Evolutionary conservation across 495 filamentous ascomycete species (phyloP).

Genomic region (Letharia columbiana): DNA sequence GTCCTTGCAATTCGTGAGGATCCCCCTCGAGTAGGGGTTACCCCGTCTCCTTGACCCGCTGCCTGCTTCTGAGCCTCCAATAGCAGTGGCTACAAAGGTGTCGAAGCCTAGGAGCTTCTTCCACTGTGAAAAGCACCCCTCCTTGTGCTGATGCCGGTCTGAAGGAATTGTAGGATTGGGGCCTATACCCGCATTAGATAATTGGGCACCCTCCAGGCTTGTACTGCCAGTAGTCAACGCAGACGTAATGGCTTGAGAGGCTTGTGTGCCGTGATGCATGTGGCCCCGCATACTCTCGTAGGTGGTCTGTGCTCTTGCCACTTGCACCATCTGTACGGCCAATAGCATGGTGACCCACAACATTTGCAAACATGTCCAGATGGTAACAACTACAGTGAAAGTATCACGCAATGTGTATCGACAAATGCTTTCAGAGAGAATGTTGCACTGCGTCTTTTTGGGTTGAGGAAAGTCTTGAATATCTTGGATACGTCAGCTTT

Average conservation of each 20-base stretch:
- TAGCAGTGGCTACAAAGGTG: conserved; percentile 77
- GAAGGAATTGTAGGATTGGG: conserved; percentile 38
- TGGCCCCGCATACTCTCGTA: conserved; percentile 88
- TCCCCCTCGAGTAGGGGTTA: conserved; percentile 79
- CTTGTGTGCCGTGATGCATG: conserved; percentile 42
- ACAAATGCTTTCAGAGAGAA: conserved; percentile 69
- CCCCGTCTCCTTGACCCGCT: conserved; percentile 40
- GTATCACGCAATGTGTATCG: conserved; percentile 65
- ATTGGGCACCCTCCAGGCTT: conserved; percentile 58
- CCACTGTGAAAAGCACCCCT: conserved; percentile 68
- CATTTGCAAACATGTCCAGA: conserved; percentile 76
- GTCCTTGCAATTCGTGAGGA: conserved; percentile 82
- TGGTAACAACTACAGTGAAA: conserved; percentile 66
- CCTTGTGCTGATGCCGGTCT: conserved; percentile 36
- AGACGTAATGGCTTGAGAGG: conserved; percentile 60
- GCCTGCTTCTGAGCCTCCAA: conserved; percentile 49
- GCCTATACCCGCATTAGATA: conserved; percentile 47
- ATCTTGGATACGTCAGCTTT: conserved; percentile 31
- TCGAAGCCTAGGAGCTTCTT: conserved; percentile 80
- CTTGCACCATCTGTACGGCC: conserved; percentile 81
- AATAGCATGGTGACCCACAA: conserved; percentile 95
- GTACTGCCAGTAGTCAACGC: conserved; percentile 68
- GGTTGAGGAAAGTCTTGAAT: conserved; percentile 39
- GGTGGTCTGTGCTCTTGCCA: conserved; percentile 85
- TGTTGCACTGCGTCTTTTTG: conserved; percentile 51